phyloP scores from a whole-genome alignment of 2,329 filamentous ascomycete species.

The Grosmannia clavigera region DNA sequence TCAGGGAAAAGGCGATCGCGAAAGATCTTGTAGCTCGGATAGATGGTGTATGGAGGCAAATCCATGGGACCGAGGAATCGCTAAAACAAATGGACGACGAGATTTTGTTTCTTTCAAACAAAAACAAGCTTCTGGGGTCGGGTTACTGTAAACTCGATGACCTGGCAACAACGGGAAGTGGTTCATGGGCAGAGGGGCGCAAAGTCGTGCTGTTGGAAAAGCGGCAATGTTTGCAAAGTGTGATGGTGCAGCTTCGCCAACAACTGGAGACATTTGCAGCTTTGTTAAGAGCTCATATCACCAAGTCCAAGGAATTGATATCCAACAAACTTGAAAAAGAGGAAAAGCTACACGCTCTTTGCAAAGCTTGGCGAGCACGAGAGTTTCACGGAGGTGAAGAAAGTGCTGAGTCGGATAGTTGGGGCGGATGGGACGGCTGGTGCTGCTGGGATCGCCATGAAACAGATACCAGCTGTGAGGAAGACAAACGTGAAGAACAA shows the following conservation, averaged over 20 bases:
- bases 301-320: background rate
- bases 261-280: background rate
- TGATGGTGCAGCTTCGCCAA: background rate
- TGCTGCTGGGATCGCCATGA: slow-evolving; percentile 5
- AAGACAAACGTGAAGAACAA: background rate
- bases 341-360: background rate
- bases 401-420: background rate
- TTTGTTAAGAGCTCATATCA: background rate
- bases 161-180: background rate
- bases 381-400: slow-evolving; percentile 1
- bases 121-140: too few species aligned
- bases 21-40: background rate
- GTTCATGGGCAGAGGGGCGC: background rate
- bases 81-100: background rate
- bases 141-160: background rate
- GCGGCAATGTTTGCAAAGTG: background rate
- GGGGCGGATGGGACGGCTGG: slow-evolving; percentile 8
- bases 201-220: background rate
- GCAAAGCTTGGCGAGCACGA: slow-evolving; percentile 2
- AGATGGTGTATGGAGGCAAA: background rate
- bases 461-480: background rate
- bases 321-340: background rate
- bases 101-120: background rate
- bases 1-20: too few species aligned
- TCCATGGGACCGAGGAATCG: background rate